Evolutionary conservation across 768 basidiomycete species (phyloP), one percentile per base, ranked within the genome.

Genomic region (Agaricus subrufescens): DNA sequence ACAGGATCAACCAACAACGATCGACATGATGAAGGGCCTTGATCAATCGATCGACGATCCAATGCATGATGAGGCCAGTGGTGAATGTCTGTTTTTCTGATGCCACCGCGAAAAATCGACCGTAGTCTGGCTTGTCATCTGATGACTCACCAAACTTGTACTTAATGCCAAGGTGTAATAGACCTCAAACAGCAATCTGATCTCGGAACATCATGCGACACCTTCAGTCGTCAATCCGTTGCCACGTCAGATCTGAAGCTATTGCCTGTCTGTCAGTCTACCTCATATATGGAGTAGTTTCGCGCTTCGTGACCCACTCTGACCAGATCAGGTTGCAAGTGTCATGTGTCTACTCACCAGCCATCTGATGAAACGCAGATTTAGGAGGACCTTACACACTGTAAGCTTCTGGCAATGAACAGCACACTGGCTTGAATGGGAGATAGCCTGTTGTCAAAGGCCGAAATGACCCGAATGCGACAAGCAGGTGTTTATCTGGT

Each of bases 1-100:
- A 46, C 53, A 54, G 45, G 53, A 54, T 54, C 53, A 46, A 39
- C 39, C 38, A 40, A 38, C 46, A 23, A 39, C 53, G 34, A 34
- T 34, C 34, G 34, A 34, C 34, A 34, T 34, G 34, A 34, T 34
- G 8, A 34, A 7, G 2, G 34, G 8, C 34, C 34, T 11, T 11
- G 34, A 34, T 34, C 34, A 1, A 34, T 34, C 11, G 31, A 31
- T 34, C 34, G 34, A 34, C 11, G 8, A 34, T 34, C 34, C 11
- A 11, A 0, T 7, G 34, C 11, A 10, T 42, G 12, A 19, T 15
- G 14, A 38, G 37, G 37, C 37, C 37, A 14, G 37, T 15, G 40
- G 40, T 19, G 11, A n/a, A 40, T 38, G 39, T 31, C 39, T 9
- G 11, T 12, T 42, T 7, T 42, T 14, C 40, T 14, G 14, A 12